Percentiles rank a stretch among this genome's conserved stretches.
Conservation (phyloP, 768 basidiomycete species). For the Solioccasus polychromus region DNA sequence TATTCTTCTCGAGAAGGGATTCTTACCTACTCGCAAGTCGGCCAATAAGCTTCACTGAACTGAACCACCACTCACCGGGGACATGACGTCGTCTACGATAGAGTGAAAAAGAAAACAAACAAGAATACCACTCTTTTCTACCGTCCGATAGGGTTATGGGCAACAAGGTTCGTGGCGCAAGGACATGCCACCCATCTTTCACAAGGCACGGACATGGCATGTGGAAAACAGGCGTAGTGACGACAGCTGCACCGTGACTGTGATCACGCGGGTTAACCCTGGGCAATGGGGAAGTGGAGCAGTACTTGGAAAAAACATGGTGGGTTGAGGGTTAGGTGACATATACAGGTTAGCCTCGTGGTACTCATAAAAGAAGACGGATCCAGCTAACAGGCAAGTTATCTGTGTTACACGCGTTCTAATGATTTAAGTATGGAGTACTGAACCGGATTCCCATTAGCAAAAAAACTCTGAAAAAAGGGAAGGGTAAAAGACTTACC, state of each 20-base stretch:
- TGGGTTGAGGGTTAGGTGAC: slow-evolving; percentile 29
- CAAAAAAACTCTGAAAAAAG: not conserved
- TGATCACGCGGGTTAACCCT: slow-evolving; percentile 18
- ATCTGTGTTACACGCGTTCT: not conserved
- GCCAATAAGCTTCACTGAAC: slow-evolving; percentile 2
- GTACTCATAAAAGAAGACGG: not conserved
- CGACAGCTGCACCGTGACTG: slow-evolving; percentile 1
- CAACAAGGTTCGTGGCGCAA: slow-evolving; percentile 20
- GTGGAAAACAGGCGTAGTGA: slow-evolving; percentile 5
- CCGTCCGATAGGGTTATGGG: slow-evolving; percentile 28
- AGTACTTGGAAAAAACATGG: slow-evolving; percentile 9
- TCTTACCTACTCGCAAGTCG: slow-evolving; percentile 23
- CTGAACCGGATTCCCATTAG: too few relatives aligned
- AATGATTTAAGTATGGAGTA: not conserved
- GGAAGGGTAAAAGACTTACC: slow-evolving; percentile 6
- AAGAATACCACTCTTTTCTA: slow-evolving; percentile 26
- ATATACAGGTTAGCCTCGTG: slow-evolving; percentile 13
- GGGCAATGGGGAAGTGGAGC: slow-evolving; percentile 28
- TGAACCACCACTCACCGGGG: slow-evolving; percentile 25
- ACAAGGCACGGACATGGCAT: slow-evolving; percentile 13
- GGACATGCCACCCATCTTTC: slow-evolving; percentile 7
- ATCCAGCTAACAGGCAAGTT: slow-evolving; percentile 1
- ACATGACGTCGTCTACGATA: slow-evolving; percentile 18
- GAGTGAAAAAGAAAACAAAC: slow-evolving; percentile 7
- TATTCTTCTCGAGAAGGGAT: slow-evolving; percentile 38